These are phyloP conservation scores for Sporobolomyces phaffii DNA, from an alignment of 768 basidiomycete genomes.

Conservation along the genomic window DNA sequence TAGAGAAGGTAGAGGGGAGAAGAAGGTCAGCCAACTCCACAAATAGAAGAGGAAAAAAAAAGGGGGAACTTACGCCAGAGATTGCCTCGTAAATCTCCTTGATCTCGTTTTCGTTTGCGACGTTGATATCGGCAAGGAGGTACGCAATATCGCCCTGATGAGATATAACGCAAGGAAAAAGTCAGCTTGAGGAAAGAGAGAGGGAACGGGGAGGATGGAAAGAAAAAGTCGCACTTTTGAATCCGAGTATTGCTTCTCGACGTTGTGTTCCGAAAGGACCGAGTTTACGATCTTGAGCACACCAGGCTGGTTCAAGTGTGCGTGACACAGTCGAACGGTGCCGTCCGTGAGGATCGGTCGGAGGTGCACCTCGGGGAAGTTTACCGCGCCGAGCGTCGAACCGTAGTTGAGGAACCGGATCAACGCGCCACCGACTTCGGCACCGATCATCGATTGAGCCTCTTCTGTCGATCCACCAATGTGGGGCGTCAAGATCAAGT, in stretches of 20 bases:
- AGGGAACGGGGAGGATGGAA: too few relatives aligned
- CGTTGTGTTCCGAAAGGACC: constrained; percentile 86
- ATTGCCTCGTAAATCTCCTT: constrained; percentile 61
- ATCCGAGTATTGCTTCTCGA: constrained; percentile 99
- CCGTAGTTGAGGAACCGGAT: constrained; percentile 87
- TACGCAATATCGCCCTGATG: constrained; percentile 78
- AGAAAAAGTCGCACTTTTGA: constrained; percentile 42
- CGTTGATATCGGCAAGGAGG: constrained; percentile 91
- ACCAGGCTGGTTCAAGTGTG: constrained; percentile 88
- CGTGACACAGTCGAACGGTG: constrained; percentile 82
- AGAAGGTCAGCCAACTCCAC: too few relatives aligned
- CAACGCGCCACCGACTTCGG: constrained; percentile 81
- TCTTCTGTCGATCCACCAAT: constrained; percentile 99
- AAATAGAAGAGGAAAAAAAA: fast-evolving
- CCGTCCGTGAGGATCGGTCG: constrained; percentile 82
- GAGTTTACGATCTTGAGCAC: constrained; percentile 93
- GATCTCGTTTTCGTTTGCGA: constrained; percentile 75
- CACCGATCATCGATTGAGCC: constrained; percentile 93
- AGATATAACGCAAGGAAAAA: not conserved
- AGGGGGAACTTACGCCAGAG: not conserved
- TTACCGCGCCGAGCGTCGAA: constrained; percentile 84
- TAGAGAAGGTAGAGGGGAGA: not conserved
- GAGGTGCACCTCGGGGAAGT: constrained; percentile 97
- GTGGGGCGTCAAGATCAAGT: constrained; percentile 95
- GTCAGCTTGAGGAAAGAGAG: too few relatives aligned